Evolutionary conservation across 352 stramenopile species (phyloP), one percentile per base, ranked within the genome.

Genomic region (Phytophthora colocasiae): DNA sequence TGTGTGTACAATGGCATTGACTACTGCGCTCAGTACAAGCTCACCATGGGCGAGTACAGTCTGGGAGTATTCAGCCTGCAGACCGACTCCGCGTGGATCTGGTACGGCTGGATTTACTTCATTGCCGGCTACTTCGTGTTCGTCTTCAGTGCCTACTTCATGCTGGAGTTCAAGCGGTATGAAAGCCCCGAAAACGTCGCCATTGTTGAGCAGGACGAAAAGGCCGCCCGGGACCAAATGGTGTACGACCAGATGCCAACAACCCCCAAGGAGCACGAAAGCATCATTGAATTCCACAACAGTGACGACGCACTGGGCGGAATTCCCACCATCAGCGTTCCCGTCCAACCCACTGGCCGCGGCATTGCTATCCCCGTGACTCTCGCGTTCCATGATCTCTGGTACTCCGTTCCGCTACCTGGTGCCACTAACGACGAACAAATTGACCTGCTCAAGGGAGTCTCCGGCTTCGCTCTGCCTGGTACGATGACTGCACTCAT

Each of bases 401-500:
- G 66, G 60, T 85, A 85, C 64, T 81, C 73, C 1, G 74, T 85
- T 0, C 61, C 64, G 5, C 52, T 74, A 8, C 63, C 58, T 4
- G 81, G 73, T 19, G 44, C 39, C 34, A 52, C 46, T 15, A 70
- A 58, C 7, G 46, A 78, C 22, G 61, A 75, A 50, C 58, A 72
- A 48, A 79, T 79, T 36, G 67, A 80, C 11, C 52, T 91, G 26
- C 75, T 91, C 26, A 63, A 73, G 36, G 61, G 72, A 6, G 68
- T 91, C 5, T 78, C 64, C 14, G 81, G 78, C 19, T 76, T 77
- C 36, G 71, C 75, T 29, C 45, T 66, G 6, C 81, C 81, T 2
- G 80, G 81, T 2, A 73, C 56, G 4, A 77, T 89, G 50, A 81
- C 75, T 2, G 80, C 80, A 1, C 65, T 90, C 9, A 86, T 87